A percentile compares a stretch with the other conserved stretches of the same genome.
Conservation (phyloP, 2,329 filamentous ascomycete genomes). For the Zelopaecilomyces penicillatus region DNA sequence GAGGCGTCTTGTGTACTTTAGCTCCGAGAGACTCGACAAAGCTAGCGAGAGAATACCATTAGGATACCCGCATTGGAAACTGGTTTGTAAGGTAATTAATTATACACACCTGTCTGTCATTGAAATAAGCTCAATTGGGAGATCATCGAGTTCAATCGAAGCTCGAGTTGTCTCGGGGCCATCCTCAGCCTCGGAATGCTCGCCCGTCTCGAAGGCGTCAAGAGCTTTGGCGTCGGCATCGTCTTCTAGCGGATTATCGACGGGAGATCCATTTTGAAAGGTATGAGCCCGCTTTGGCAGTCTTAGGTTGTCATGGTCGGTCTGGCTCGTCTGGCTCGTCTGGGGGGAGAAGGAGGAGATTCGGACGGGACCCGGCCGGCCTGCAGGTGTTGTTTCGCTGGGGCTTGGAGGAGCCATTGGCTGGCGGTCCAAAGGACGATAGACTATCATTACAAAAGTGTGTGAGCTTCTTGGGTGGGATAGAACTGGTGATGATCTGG, state of each 20-base stretch:
- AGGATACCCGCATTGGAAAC: constrained; percentile 5
- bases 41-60: constrained; percentile 34
- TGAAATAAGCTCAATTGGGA: constrained; percentile 89
- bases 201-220: constrained; percentile 43
- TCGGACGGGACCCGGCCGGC: constrained; percentile 23
- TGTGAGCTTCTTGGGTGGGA: too few relatives aligned
- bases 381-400: constrained; percentile 18
- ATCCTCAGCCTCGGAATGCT: constrained; percentile 35
- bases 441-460: background rate
- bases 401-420: constrained; percentile 27
- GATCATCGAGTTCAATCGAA: constrained; percentile 71
- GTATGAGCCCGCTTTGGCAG: constrained; percentile 39
- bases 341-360: constrained; percentile 22
- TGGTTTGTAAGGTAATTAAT: background rate
- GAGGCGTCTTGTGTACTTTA: constrained; percentile 76
- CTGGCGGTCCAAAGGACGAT: constrained; percentile 4
- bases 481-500: too few relatives aligned
- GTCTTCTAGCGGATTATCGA: constrained; percentile 16
- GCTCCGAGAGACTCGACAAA: constrained; percentile 87
- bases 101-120: constrained; percentile 70
- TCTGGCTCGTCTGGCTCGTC: constrained; percentile 16
- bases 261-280: constrained; percentile 30
- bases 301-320: constrained; percentile 23
- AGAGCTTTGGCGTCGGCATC: constrained; percentile 24
- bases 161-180: constrained; percentile 37